Conservation (phyloP, 176 grass and related monocot genomes). For the Oryza officinalis region DNA sequence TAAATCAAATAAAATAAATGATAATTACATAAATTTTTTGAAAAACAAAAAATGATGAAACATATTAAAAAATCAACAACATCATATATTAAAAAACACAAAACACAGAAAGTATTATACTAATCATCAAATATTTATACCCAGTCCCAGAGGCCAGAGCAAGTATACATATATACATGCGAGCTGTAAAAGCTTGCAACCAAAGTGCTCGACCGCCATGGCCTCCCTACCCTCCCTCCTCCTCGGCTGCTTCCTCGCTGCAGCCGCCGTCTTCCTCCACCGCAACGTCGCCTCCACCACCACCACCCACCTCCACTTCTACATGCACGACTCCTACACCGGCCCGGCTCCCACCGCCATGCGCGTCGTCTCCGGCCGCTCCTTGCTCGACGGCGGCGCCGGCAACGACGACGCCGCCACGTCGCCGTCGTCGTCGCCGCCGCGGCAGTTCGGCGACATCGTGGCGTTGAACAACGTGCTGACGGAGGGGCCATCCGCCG, state of each 20-base stretch:
- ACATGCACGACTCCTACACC: conserved; percentile 54
- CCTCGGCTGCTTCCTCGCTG: not conserved
- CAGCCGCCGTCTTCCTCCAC: not conserved
- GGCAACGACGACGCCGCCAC: not conserved
- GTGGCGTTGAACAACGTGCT: conserved; percentile 47
- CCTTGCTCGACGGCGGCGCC: not conserved
- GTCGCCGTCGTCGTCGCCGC: not conserved
- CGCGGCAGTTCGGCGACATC: conserved; percentile 39
- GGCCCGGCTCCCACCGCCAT: too few relatives aligned
- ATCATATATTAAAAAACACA: too few relatives aligned
- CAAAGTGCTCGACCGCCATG: conserved; percentile 6
- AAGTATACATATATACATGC: not conserved
- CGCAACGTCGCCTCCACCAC: not conserved
- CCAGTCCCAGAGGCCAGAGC: too few relatives aligned
- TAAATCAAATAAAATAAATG: too few relatives aligned
- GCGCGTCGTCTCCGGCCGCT: too few relatives aligned
- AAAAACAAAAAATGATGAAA: too few relatives aligned
- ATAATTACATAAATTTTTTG: too few relatives aligned
- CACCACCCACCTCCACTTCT: conserved; percentile 48
- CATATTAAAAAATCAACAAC: too few relatives aligned
- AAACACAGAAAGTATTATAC: too few relatives aligned
- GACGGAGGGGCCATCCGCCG: not conserved
- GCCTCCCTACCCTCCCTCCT: not conserved
- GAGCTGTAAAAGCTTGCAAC: not conserved
- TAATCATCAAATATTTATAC: too few relatives aligned